These are phyloP conservation scores for Vicia sativa DNA, from an alignment of 306 rosid genomes.

Conservation along the genomic window DNA sequence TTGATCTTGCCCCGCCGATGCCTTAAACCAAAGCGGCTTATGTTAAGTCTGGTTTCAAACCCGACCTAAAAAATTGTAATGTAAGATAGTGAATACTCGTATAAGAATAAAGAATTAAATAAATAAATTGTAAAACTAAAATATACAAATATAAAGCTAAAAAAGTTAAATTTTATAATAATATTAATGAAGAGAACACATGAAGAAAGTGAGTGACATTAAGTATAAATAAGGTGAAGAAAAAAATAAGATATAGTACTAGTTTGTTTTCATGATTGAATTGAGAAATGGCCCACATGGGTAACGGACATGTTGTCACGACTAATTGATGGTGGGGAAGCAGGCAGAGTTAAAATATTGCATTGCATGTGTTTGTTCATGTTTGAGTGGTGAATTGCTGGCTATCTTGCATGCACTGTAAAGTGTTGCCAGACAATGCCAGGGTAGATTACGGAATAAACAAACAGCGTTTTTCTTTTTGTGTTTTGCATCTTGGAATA, in stretches of 20 bases:
- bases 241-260: background rate
- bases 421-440: conserved; percentile 31
- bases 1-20: too few species aligned
- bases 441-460: conserved; percentile 28
- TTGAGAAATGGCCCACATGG: conserved; percentile 24
- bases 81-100: background rate
- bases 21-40: too few species aligned
- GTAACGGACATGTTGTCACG: conserved; percentile 38
- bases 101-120: background rate
- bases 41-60: too few species aligned
- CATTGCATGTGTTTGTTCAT: conserved; percentile 4
- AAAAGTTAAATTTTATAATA: background rate
- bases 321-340: conserved; percentile 13
- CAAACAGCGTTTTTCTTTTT: background rate
- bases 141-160: background rate
- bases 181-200: background rate
- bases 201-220: conserved; percentile 7
- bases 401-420: conserved; percentile 17
- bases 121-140: background rate
- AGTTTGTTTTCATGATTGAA: background rate
- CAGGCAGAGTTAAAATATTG: conserved; percentile 14
- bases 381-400: conserved; percentile 5
- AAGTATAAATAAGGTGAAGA: background rate
- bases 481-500: conserved; percentile 14
- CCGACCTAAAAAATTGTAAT: background rate